phyloP scores from a whole-genome alignment of 345 rosid genomes.

The Sisymbrium altissimum region DNA sequence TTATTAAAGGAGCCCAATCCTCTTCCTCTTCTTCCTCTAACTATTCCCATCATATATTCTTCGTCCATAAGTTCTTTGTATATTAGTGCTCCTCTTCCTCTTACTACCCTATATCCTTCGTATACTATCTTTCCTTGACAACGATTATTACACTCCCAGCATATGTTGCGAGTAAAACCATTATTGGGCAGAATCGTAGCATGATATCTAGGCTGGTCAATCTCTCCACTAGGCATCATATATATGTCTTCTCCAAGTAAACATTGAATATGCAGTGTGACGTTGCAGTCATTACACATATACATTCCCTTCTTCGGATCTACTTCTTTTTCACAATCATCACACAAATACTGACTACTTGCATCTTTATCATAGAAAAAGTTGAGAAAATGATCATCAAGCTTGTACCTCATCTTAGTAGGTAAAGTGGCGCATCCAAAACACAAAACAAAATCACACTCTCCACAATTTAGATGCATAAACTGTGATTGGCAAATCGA shows the following conservation, averaged over 20 bases:
- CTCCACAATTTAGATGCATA: not conserved
- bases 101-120: no score
- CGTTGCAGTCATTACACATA: not conserved
- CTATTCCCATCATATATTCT: no score
- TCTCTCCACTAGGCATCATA: not conserved
- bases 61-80: no score
- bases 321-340: not conserved
- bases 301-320: not conserved
- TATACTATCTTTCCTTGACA: not conserved
- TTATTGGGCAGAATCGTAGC: not conserved
- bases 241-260: not conserved
- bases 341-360: not conserved
- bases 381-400: not conserved
- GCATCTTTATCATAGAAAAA: not conserved
- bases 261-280: not conserved
- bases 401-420: not conserved
- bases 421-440: not conserved
- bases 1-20: no score
- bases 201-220: no score
- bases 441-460: not conserved
- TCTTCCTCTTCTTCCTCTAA: no score
- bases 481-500: not conserved
- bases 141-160: accelerated
- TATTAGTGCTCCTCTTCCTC: no score
- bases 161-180: not conserved